Evolutionary conservation across 768 basidiomycete species (phyloP).

Genomic region (Tricholoma matsutake): DNA sequence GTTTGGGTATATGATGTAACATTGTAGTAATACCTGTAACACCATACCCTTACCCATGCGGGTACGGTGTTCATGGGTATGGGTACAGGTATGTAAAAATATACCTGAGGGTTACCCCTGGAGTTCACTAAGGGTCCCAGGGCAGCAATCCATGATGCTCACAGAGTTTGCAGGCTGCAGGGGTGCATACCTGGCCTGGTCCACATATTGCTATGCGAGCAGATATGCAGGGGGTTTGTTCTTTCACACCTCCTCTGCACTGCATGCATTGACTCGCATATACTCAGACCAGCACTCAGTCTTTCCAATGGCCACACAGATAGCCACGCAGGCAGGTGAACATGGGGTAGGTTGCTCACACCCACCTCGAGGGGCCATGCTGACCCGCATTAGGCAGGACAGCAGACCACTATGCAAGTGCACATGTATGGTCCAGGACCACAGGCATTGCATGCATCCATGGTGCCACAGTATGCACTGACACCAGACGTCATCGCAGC

Average conservation of each 20-base stretch:
- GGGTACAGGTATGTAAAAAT: too few relatives aligned
- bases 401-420: too few relatives aligned
- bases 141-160: background rate
- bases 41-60: too few relatives aligned
- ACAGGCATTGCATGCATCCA: too few relatives aligned
- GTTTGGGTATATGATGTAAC: too few relatives aligned
- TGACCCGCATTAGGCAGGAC: too few relatives aligned
- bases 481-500: background rate
- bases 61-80: too few relatives aligned
- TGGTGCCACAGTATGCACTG: too few relatives aligned
- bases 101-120: too few relatives aligned
- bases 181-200: background rate
- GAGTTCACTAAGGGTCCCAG: background rate
- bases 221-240: background rate
- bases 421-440: too few relatives aligned
- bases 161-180: background rate
- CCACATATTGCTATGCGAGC: background rate
- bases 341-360: background rate
- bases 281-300: background rate
- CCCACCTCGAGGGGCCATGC: too few relatives aligned
- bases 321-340: background rate
- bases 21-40: too few relatives aligned
- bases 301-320: background rate
- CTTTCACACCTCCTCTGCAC: background rate
- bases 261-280: background rate